A percentile compares a stretch with the other conserved stretches of the same genome.
Conservation (phyloP, 129 eudicot genomes). For the Flaveria brownii region DNA sequence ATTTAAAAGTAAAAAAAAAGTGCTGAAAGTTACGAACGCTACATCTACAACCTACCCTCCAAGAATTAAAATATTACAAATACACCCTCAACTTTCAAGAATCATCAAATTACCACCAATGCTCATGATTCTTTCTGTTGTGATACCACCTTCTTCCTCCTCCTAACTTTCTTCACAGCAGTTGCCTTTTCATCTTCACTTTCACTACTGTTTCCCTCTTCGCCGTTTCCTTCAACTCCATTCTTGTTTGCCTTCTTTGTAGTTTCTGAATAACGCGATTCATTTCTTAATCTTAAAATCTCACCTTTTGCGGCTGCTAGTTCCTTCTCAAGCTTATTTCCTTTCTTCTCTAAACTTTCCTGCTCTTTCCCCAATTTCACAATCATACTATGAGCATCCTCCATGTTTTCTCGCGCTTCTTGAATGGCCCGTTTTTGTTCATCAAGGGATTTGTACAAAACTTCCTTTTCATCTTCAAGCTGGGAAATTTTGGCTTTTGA, state of each 20-base stretch:
- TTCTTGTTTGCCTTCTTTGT: constrained; percentile 9
- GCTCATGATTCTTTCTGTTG: constrained; percentile 39
- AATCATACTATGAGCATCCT: constrained; percentile 70
- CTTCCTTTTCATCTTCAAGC: constrained; percentile 63
- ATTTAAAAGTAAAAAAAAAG: neutral
- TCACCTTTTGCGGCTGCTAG: constrained; percentile 86
- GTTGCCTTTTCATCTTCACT: constrained; percentile 31
- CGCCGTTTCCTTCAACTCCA: constrained; percentile 14
- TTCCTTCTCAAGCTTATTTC: constrained; percentile 65
- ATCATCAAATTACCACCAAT: constrained; percentile 16
- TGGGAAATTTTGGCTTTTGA: constrained; percentile 44
- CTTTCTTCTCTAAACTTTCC: constrained; percentile 57
- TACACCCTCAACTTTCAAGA: constrained; percentile 26
- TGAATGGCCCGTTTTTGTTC: constrained; percentile 55
- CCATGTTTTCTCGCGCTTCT: constrained; percentile 74
- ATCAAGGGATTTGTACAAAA: constrained; percentile 40
- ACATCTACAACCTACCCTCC: constrained; percentile 22
- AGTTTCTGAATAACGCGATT: constrained; percentile 7
- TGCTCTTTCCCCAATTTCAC: constrained; percentile 69
- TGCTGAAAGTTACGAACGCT: constrained; percentile 30
- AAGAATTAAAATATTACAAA: constrained; percentile 35
- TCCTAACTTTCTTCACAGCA: constrained; percentile 49
- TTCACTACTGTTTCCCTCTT: constrained; percentile 18
- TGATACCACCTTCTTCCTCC: constrained; percentile 54
- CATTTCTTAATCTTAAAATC: constrained; percentile 54